Base-by-base conservation (phyloP, 139 green algal genomes). In the Diplosphaera chodatii region DNA sequence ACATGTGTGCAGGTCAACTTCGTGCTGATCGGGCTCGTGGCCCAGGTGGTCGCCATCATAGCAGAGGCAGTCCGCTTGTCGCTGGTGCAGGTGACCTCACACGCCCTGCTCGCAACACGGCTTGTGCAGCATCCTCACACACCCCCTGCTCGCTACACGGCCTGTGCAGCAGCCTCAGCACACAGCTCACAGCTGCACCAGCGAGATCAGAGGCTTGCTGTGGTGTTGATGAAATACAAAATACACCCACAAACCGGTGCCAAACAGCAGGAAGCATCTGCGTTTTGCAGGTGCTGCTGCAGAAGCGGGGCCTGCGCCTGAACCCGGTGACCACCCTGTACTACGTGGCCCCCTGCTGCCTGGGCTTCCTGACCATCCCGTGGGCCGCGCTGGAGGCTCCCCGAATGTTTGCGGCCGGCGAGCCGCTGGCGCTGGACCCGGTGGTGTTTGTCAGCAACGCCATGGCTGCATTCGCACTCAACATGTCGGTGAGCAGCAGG, bases 391-490 rank as follows among this genome's bases (percentile, higher is more conserved):
- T 87, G 20, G 77, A 85, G 73, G 62, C 55, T 3, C 40, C 22
- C 3, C 64, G 37, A 21, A 65, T 64, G 32, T 33, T 78, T 31
- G 48, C 62, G 18, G 70, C 69, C 20, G 79, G 80, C 71, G 31
- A 66, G 15, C 64, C 81, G 41, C 80, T 91, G 48, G 71, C 77
- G 27, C 80, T 93, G 70, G 86, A 91, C 70, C 81, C 86, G 6
- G 74, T 79, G 10, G 79, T 96, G 48, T 86, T 99, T 67, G 64
- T 96, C n/a, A 77, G 84, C 63, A 98, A 98, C 80, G 93, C 92
- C 0, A 30, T 83, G 32, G 84, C 83, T 4, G 93, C 94, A 13
- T 96, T 98, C 81, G 79, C 83, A 5, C 82, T 97, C 25, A 87
- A 89, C 66, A 63, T 89, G 79, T 25, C 48, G 48, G 79, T 25